Evolutionary conservation across 1,284 basidiomycete species (phyloP).

Genomic region (Naganishia sp.): DNA sequence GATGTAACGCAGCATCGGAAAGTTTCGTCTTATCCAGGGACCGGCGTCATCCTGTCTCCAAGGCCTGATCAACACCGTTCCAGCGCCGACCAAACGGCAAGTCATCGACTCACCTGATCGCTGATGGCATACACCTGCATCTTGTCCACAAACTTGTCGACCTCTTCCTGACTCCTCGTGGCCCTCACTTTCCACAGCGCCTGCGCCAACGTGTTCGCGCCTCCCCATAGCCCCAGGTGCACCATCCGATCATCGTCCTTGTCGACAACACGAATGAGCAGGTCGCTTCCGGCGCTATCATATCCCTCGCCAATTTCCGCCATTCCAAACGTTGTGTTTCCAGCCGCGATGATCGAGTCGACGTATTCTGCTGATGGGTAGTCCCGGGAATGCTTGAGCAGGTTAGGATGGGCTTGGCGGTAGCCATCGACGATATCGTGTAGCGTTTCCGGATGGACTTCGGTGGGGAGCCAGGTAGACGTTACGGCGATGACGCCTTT

Average conservation of each 20-base stretch:
- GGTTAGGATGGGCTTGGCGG: slow-evolving; percentile 1
- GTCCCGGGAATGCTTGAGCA: slow-evolving; percentile 10
- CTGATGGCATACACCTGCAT: slow-evolving; percentile 35
- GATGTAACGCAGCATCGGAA: slow-evolving; percentile 32
- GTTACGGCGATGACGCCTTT: slow-evolving; percentile 34
- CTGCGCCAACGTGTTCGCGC: slow-evolving; percentile 34
- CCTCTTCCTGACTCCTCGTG: slow-evolving; percentile 21
- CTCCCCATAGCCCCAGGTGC: slow-evolving; percentile 35
- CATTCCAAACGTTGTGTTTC: slow-evolving; percentile 32
- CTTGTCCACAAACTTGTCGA: slow-evolving; percentile 25
- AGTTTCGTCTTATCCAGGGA: slow-evolving; percentile 36
- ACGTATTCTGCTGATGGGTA: slow-evolving; percentile 19
- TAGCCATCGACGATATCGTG: slow-evolving; percentile 28
- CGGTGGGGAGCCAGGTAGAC: slow-evolving; percentile 32
- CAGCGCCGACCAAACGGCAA: neutral
- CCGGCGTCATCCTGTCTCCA: slow-evolving; percentile 29
- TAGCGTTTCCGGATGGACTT: slow-evolving; percentile 30
- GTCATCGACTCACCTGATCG: slow-evolving; percentile 32
- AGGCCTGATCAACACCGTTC: neutral
- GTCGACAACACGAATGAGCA: slow-evolving; percentile 33
- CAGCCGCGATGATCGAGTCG: slow-evolving; percentile 10
- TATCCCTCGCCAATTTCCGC: slow-evolving; percentile 29
- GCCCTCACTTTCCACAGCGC: slow-evolving; percentile 30
- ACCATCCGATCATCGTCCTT: slow-evolving; percentile 25
- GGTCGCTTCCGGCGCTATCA: slow-evolving; percentile 23